phyloP scores from a whole-genome alignment of 805 yeast species.

The Jamesozyma hellenica region DNA sequence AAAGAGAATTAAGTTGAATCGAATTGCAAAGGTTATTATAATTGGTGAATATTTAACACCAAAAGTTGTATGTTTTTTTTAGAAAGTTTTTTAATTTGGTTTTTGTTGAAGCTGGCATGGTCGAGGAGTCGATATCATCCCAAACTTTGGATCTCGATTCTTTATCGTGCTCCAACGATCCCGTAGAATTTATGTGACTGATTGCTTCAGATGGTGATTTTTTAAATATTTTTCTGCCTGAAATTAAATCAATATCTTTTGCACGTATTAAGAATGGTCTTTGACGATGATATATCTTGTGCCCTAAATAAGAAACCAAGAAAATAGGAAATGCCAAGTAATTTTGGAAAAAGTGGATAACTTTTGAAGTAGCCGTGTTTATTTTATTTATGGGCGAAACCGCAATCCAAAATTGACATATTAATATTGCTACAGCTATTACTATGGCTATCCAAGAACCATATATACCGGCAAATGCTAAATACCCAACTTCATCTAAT shows the following conservation, averaged over 20 bases:
- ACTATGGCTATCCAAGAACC: constrained; percentile 49
- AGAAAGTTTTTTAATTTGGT: background rate
- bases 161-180: background rate
- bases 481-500: constrained; percentile 47
- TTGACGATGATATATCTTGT: constrained; percentile 34
- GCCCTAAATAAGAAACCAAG: constrained; percentile 35
- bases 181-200: background rate
- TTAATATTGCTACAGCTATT: constrained; percentile 43
- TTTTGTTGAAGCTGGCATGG: background rate
- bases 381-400: constrained; percentile 40
- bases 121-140: background rate
- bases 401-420: constrained; percentile 67
- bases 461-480: constrained; percentile 45
- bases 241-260: constrained; percentile 40
- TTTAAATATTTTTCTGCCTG: background rate
- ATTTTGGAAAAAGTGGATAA: constrained; percentile 38
- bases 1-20: too few relatives aligned
- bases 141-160: background rate
- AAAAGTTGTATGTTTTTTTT: background rate
- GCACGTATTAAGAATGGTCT: constrained; percentile 31
- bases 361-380: constrained; percentile 22
- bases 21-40: too few relatives aligned
- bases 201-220: background rate
- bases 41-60: constrained; percentile 1
- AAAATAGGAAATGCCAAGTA: constrained; percentile 41